Base-by-base conservation (phyloP, 1,284 basidiomycete species). In the Cutaneotrichosporon sp. region DNA sequence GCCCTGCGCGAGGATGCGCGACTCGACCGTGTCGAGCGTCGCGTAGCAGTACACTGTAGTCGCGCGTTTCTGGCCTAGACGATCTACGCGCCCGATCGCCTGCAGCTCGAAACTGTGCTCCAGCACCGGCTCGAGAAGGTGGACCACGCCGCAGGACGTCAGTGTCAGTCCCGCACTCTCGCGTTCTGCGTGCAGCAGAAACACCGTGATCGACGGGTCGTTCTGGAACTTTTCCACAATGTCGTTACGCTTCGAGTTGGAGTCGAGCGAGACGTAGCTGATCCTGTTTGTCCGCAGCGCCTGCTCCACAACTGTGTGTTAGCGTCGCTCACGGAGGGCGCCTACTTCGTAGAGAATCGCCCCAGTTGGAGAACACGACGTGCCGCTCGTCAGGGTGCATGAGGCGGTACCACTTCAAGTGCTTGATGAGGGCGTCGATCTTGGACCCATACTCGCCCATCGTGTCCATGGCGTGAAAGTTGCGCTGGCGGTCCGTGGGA, bases 101-200 rank as follows among this genome's bases (percentile, higher is more conserved):
- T 76, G 74, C 17, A 76, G 65, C 52, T 76, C 74, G 45, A 73
- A 76, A n/a, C 62, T 65, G 56, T 72, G 72, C 40, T 67, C 66
- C 49, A 76, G 55, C 4, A 76, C 71, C 2, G 74, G 74, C 52
- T 76, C 74, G 20, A 76, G 65, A 12, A 76, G 59, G 52, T 76
- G 74, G n/a, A 74, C 72, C 1, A 72, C 70, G n/a, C 60, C 56
- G 30, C 70, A 72, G 1, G 68, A 65, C 0, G 74, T 76, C 49
- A 76, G 52, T 1, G 74, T 75, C 55, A 76, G 59, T 8, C 74
- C 74, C 12, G 73, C 65, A 46, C 70, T 72, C 47, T 73, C 71
- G 21, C 66, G 56, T 54, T 76, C 73, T 4, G 72, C 74, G 51
- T 76, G 72, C 15, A 76, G 58, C 17, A 75, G 59, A 56, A 75